phyloP scores from a whole-genome alignment of 2,329 filamentous ascomycete genomes.

The Monosporascus sp. region DNA sequence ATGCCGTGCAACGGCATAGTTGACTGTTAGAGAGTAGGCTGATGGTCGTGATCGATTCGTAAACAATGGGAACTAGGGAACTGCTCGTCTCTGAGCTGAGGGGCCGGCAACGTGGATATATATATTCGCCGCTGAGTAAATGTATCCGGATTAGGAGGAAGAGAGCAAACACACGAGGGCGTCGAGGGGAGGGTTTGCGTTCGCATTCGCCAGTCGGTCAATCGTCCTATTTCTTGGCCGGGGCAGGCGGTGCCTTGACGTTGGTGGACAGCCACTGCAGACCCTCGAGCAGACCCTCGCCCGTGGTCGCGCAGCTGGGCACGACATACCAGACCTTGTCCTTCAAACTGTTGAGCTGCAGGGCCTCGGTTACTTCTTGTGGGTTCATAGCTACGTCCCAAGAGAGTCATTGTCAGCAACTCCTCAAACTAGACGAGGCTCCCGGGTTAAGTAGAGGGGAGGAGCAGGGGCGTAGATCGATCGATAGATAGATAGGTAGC shows the following conservation, averaged over 20 bases:
- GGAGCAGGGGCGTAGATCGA: no score
- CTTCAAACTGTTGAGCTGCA: constrained; percentile 71
- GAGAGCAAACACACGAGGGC: no score
- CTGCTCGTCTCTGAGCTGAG: neutral
- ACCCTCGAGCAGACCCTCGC: constrained; percentile 76
- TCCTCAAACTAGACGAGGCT: no score
- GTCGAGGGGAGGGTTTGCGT: no score
- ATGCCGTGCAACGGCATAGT: neutral
- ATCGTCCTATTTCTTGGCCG: constrained; percentile 46
- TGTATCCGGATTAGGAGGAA: no score
- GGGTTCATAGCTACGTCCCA: constrained; percentile 65
- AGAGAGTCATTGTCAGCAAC: neutral
- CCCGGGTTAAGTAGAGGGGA: no score
- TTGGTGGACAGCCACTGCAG: constrained; percentile 81
- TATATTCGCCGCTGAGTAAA: no score
- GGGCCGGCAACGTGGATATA: no score
- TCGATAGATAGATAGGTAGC: neutral
- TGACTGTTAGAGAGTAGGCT: neutral
- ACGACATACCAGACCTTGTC: constrained; percentile 83
- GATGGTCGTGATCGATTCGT: neutral
- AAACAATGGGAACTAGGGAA: neutral
- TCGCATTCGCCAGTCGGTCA: neutral
- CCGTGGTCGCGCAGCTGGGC: constrained; percentile 75
- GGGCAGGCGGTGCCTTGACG: constrained; percentile 60
- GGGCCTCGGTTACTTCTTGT: constrained; percentile 70